These are phyloP conservation scores for Ogataea trehalophila DNA, from an alignment of 805 yeast genomes.

Conservation along the genomic window DNA sequence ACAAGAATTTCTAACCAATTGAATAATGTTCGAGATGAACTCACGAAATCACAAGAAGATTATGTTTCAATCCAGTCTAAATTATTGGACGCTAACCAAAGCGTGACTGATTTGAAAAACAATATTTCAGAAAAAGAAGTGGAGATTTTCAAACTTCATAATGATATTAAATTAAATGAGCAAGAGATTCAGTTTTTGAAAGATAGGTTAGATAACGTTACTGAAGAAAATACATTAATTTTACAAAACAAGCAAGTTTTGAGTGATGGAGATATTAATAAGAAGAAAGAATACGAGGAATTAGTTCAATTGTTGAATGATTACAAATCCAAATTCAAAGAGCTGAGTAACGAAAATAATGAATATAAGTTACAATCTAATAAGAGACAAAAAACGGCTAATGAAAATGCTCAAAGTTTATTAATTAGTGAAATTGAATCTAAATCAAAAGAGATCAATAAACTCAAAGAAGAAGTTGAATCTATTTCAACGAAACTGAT, in stretches of 20 bases:
- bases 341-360: slow-evolving; percentile 32
- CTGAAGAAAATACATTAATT: slow-evolving; percentile 14
- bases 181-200: slow-evolving; percentile 19
- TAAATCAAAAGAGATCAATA: neutral
- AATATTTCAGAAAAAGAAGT: slow-evolving; percentile 3
- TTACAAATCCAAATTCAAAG: slow-evolving; percentile 47
- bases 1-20: neutral
- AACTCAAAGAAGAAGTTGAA: neutral
- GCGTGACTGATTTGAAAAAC: slow-evolving; percentile 3
- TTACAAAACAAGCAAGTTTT: slow-evolving; percentile 4
- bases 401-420: neutral
- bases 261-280: slow-evolving; percentile 10
- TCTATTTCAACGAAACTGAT: slow-evolving; percentile 23
- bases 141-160: slow-evolving; percentile 12
- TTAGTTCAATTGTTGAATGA: slow-evolving; percentile 49
- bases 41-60: slow-evolving; percentile 7
- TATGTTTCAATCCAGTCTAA: slow-evolving; percentile 11
- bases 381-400: slow-evolving; percentile 1
- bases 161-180: slow-evolving; percentile 10
- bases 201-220: slow-evolving; percentile 13
- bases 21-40: slow-evolving; percentile 4
- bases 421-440: slow-evolving; percentile 1
- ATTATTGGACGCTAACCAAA: slow-evolving; percentile 5
- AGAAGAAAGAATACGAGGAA: slow-evolving; percentile 24
- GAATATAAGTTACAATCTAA: neutral